These are phyloP conservation scores for Oleoguttula mirabilis DNA, from an alignment of 495 filamentous ascomycete species.

Conservation along the genomic window DNA sequence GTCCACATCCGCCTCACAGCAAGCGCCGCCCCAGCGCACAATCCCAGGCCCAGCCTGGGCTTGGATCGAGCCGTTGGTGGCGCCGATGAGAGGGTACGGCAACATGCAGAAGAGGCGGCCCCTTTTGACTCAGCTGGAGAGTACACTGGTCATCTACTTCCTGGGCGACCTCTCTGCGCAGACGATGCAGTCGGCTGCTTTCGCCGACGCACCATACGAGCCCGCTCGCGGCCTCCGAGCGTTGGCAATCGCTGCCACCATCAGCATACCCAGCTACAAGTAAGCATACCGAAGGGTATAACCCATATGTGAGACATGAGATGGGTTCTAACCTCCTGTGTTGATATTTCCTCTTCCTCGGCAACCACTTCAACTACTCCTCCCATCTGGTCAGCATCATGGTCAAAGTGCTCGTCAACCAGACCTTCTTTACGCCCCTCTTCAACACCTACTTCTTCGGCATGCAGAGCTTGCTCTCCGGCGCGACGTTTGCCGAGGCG, in stretches of 20 bases:
- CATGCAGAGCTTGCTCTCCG: slow-evolving; percentile 55
- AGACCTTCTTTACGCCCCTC: slow-evolving; percentile 67
- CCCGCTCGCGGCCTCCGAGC: slow-evolving; percentile 57
- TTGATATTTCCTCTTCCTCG: slow-evolving; percentile 67
- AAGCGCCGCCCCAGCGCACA: slow-evolving; percentile 7
- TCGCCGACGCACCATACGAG: slow-evolving; percentile 43
- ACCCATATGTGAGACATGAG: too few species aligned
- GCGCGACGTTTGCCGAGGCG: slow-evolving; percentile 46
- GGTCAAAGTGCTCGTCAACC: slow-evolving; percentile 71
- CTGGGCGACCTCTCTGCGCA: slow-evolving; percentile 75
- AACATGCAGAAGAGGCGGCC: slow-evolving; percentile 57
- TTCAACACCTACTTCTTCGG: slow-evolving; percentile 93
- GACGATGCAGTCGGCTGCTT: slow-evolving; percentile 11
- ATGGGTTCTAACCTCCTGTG: too few species aligned
- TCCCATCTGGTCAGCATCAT: slow-evolving; percentile 56
- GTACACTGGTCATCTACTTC: slow-evolving; percentile 64
- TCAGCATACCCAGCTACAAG: slow-evolving; percentile 64
- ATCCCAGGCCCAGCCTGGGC: slow-evolving; percentile 26
- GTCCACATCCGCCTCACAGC: not conserved
- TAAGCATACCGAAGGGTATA: too few species aligned
- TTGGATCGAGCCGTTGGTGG: slow-evolving; percentile 25
- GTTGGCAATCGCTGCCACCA: slow-evolving; percentile 56
- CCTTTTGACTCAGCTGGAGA: slow-evolving; percentile 64
- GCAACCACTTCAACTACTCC: slow-evolving; percentile 66
- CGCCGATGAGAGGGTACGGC: slow-evolving; percentile 54